Percentiles rank a stretch among this genome's conserved stretches.
phyloP scores from a whole-genome alignment of 1,139 yeast genomes.

The Geotrichum bryndzae region DNA sequence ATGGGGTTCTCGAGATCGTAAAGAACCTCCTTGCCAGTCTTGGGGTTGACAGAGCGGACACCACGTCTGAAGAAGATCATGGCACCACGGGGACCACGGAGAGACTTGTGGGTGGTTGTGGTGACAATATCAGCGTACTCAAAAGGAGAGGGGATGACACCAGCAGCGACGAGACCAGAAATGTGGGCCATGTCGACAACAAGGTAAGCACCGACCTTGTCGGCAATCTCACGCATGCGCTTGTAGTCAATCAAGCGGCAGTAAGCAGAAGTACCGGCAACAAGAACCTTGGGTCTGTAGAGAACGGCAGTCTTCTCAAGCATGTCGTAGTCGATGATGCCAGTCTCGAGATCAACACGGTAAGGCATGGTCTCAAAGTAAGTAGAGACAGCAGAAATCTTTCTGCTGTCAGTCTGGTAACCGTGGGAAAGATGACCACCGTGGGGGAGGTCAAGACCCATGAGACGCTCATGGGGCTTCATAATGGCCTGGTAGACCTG shows the following conservation, averaged over 20 bases:
- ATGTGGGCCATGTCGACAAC: constrained; percentile 96
- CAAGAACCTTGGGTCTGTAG: constrained; percentile 90
- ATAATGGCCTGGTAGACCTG: constrained; percentile 89
- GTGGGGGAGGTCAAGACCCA: constrained; percentile 96
- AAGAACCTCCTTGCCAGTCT: constrained; percentile 79
- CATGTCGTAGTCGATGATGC: constrained; percentile 85
- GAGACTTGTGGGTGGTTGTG: constrained; percentile 93
- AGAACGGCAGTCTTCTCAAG: constrained; percentile 76
- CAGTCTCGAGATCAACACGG: constrained; percentile 77
- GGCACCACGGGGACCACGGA: constrained; percentile 98
- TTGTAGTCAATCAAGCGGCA: constrained; percentile 86
- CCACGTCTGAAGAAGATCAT: constrained; percentile 96
- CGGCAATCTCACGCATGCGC: constrained; percentile 84
- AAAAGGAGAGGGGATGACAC: constrained; percentile 88
- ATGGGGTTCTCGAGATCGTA: constrained; percentile 86
- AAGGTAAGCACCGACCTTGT: constrained; percentile 86
- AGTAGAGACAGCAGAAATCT: constrained; percentile 85
- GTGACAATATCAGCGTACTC: constrained; percentile 93
- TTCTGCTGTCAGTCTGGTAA: constrained; percentile 81
- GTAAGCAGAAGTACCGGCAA: constrained; percentile 96
- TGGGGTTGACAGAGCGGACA: constrained; percentile 65
- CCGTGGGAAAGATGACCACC: constrained; percentile 98
- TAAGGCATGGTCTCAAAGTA: constrained; percentile 98
- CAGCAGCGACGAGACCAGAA: constrained; percentile 90
- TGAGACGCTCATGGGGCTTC: constrained; percentile 85